phyloP scores from a whole-genome alignment of 2,329 filamentous ascomycete genomes.

The Arthrobotrys musiformis region DNA sequence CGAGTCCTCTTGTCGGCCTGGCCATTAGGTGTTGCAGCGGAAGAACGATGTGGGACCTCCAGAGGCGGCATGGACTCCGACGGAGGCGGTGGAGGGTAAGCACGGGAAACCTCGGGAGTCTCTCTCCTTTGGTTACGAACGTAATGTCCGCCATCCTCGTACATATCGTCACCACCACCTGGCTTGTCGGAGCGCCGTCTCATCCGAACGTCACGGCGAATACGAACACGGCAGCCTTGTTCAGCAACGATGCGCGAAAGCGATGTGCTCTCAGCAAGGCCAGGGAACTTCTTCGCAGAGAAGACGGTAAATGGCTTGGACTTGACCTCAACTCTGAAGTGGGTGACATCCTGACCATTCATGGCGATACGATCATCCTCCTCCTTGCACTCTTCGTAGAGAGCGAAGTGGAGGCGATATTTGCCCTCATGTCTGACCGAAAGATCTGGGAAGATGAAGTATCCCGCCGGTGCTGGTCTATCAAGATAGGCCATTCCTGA shows the following conservation, averaged over 20 bases:
- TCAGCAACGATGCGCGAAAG: conserved; percentile 92
- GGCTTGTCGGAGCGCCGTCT: conserved; percentile 80
- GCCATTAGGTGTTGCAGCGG: conserved; percentile 53
- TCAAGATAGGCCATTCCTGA: conserved; percentile 97
- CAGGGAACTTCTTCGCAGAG: conserved; percentile 98
- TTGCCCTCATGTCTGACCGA: conserved; percentile 95
- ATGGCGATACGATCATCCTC: conserved; percentile 65
- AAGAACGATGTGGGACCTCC: conserved; percentile 57
- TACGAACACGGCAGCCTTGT: conserved; percentile 95
- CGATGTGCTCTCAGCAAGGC: conserved; percentile 85
- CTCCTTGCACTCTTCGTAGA: conserved; percentile 84
- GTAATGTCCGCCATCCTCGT: conserved; percentile 70
- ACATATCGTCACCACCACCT: conserved; percentile 67
- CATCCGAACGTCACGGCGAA: conserved; percentile 93
- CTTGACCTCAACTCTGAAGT: conserved; percentile 78
- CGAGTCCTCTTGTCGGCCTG: conserved; percentile 57
- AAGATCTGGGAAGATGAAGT: conserved; percentile 97
- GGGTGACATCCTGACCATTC: conserved; percentile 62
- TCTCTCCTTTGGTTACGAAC: conserved; percentile 52
- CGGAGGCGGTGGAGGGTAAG: conserved; percentile 33
- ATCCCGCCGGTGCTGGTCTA: conserved; percentile 80
- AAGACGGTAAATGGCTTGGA: conserved; percentile 87
- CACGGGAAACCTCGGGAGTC: conserved; percentile 43
- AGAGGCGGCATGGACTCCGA: conserved; percentile 55
- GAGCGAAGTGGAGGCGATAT: conserved; percentile 88